These are phyloP conservation scores for Phyllosticta paracitricarpa DNA, from an alignment of 2,329 filamentous ascomycete species.

Conservation along the genomic window DNA sequence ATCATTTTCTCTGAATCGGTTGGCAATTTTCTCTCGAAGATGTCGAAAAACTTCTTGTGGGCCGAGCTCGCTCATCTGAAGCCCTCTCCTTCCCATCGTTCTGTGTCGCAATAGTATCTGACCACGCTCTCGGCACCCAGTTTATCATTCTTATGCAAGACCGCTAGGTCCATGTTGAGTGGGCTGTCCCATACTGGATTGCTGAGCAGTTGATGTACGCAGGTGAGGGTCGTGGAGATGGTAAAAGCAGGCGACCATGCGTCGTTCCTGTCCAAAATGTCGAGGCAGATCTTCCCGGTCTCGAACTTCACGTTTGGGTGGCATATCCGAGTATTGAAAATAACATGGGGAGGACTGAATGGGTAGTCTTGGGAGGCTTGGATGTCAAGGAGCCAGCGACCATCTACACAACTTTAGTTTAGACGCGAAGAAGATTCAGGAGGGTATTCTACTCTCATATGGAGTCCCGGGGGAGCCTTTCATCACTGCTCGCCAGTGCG, in stretches of 20 bases:
- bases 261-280: conserved; percentile 54
- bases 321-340: conserved; percentile 73
- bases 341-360: conserved; percentile 62
- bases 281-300: conserved; percentile 88
- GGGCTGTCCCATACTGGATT: conserved; percentile 64
- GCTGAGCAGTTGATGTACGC: conserved; percentile 58
- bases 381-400: conserved; percentile 76
- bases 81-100: conserved; percentile 28
- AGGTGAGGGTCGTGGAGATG: conserved; percentile 62
- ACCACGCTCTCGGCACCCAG: conserved; percentile 61
- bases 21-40: background rate
- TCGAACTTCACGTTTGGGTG: conserved; percentile 69
- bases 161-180: conserved; percentile 69
- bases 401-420: conserved; percentile 35
- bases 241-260: conserved; percentile 83
- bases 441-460: conserved; percentile 43
- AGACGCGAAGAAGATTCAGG: background rate
- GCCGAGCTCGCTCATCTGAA: background rate
- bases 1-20: background rate
- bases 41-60: background rate
- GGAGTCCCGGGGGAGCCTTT: conserved; percentile 48
- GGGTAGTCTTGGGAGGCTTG: conserved; percentile 70
- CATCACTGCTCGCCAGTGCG: conserved; percentile 51
- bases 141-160: conserved; percentile 58
- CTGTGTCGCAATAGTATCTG: conserved; percentile 56